Percentiles rank a stretch among this genome's conserved stretches.
These are phyloP conservation scores for Colletotrichum kahawae DNA, from an alignment of 2,329 filamentous ascomycete genomes.

Conservation along the genomic window DNA sequence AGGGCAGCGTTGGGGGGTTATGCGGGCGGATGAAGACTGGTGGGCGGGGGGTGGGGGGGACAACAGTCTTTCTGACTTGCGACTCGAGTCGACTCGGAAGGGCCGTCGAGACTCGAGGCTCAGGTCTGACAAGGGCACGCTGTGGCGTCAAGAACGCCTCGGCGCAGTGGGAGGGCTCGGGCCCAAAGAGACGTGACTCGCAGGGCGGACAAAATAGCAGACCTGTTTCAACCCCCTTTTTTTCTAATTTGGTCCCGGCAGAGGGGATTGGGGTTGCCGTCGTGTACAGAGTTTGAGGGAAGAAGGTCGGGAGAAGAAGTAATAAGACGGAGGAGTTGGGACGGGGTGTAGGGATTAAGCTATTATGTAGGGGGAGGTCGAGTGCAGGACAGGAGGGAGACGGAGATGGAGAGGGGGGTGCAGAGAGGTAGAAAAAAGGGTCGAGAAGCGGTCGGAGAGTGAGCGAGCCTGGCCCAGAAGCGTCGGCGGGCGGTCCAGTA, in stretches of 20 bases:
- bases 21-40: slow-evolving; percentile 3
- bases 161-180: slow-evolving; percentile 21
- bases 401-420: background rate
- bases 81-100: slow-evolving; percentile 16
- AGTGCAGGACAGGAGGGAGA: background rate
- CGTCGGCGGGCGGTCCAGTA: background rate
- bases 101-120: slow-evolving; percentile 8
- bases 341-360: slow-evolving; percentile 19
- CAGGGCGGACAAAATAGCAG: slow-evolving; percentile 26
- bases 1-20: slow-evolving; percentile 4
- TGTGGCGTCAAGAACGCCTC: slow-evolving; percentile 26
- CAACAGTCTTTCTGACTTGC: background rate
- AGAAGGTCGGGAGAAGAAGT: slow-evolving; percentile 1
- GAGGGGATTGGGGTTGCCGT: background rate
- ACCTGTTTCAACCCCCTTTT: slow-evolving; percentile 21
- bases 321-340: slow-evolving; percentile 11
- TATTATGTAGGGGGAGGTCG: slow-evolving; percentile 16
- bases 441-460: slow-evolving; percentile 1
- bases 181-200: slow-evolving; percentile 21
- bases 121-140: slow-evolving; percentile 18
- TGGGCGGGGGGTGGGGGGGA: background rate
- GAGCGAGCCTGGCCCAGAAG: background rate
- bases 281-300: background rate
- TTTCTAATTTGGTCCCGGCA: slow-evolving; percentile 3
- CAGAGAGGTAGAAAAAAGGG: background rate